Conservation (phyloP, 2,329 filamentous ascomycete genomes). For the Coleophoma cylindrospora region DNA sequence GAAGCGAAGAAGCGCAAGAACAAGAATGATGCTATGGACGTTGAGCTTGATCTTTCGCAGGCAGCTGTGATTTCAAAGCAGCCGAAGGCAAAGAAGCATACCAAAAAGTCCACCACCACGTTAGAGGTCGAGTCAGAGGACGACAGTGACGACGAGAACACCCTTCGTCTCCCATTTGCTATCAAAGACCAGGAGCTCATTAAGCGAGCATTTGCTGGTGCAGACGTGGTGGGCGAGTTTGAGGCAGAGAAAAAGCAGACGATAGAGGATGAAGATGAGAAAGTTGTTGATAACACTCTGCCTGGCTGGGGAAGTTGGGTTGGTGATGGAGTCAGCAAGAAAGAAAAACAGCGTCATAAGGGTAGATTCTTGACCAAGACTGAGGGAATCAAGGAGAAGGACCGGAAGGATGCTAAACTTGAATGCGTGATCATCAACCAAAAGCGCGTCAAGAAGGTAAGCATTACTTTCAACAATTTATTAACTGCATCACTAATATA, state of each 20-base stretch:
- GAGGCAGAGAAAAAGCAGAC: conserved; percentile 70
- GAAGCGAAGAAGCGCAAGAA: conserved; percentile 25
- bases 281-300: conserved; percentile 76
- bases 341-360: conserved; percentile 59
- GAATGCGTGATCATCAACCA: conserved; percentile 88
- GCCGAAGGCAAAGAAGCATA: conserved; percentile 18
- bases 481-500: neutral
- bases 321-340: conserved; percentile 73
- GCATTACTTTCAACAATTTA: conserved; percentile 9
- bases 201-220: conserved; percentile 79
- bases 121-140: conserved; percentile 22
- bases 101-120: conserved; percentile 14
- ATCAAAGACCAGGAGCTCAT: conserved; percentile 65
- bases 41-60: conserved; percentile 25
- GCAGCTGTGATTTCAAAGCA: conserved; percentile 23
- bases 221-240: conserved; percentile 80
- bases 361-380: conserved; percentile 58
- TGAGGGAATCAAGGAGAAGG: conserved; percentile 68
- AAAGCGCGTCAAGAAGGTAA: conserved; percentile 81
- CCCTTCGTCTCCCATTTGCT: conserved; percentile 48
- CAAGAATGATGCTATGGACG: conserved; percentile 23
- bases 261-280: conserved; percentile 74
- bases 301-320: conserved; percentile 94
- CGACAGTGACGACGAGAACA: conserved; percentile 39
- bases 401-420: conserved; percentile 78